These are phyloP conservation scores for Claviceps arundinis DNA, from an alignment of 2,329 filamentous ascomycete species.

Conservation along the genomic window DNA sequence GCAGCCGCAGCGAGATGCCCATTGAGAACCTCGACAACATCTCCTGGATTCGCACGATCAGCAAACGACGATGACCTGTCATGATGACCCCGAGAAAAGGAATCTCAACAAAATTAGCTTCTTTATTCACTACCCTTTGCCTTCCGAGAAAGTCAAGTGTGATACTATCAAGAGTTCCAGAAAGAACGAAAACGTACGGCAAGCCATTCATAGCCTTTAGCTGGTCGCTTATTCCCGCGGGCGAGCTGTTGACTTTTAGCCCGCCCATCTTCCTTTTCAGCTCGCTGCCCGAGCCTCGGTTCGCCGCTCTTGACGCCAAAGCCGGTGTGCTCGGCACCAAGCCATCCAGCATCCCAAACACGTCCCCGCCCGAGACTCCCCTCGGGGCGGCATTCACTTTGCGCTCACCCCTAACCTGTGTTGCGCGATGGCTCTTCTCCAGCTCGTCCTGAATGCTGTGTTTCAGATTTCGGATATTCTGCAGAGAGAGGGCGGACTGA, in stretches of 20 bases:
- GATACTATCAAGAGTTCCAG: neutral
- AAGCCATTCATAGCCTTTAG: constrained; percentile 17
- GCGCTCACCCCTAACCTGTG: constrained; percentile 49
- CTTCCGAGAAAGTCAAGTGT: too few species aligned
- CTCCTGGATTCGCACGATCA: constrained; percentile 65
- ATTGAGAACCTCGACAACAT: constrained; percentile 75
- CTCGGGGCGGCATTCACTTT: constrained; percentile 51
- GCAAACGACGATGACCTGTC: constrained; percentile 40
- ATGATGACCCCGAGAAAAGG: neutral
- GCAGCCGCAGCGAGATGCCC: constrained; percentile 54
- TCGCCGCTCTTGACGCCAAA: constrained; percentile 29
- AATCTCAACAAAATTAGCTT: neutral
- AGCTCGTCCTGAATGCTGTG: constrained; percentile 74
- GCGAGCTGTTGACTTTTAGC: constrained; percentile 20
- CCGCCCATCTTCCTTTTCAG: constrained; percentile 20
- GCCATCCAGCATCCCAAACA: constrained; percentile 74
- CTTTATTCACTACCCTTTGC: too few species aligned
- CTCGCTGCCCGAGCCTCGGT: constrained; percentile 15
- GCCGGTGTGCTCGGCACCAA: constrained; percentile 51
- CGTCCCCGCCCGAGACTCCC: constrained; percentile 47
- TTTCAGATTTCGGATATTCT: constrained; percentile 66
- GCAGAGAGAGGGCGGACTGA: constrained; percentile 46
- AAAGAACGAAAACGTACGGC: constrained; percentile 12
- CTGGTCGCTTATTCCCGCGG: constrained; percentile 20
- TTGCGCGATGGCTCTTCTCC: constrained; percentile 59